These are phyloP conservation scores for Coemansia sp. DNA, from an alignment of 192 early-diverging fungal genomes.

Conservation along the genomic window DNA sequence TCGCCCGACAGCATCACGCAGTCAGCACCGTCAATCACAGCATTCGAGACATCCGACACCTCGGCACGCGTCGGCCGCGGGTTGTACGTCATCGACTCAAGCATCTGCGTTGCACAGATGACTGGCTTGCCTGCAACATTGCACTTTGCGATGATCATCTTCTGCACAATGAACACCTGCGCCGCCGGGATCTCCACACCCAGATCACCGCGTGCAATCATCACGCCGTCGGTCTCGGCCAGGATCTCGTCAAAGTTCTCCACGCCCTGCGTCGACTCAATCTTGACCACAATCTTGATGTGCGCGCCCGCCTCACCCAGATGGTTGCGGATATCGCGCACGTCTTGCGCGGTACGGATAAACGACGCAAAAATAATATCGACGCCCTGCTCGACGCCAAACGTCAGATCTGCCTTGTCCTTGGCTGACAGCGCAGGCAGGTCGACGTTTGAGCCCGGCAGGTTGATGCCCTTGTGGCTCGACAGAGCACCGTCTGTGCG, in stretches of 20 bases:
- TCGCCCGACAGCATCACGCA: slow-evolving; percentile 99
- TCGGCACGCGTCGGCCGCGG: slow-evolving; percentile 99
- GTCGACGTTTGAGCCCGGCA: slow-evolving; percentile 87
- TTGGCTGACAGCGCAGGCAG: slow-evolving; percentile 94
- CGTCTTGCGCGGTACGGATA: slow-evolving; percentile 89
- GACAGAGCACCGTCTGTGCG: slow-evolving; percentile 85
- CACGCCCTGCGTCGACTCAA: slow-evolving; percentile 96
- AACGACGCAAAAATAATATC: slow-evolving; percentile 97
- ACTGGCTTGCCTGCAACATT: slow-evolving; percentile 96
- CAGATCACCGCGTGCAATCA: slow-evolving; percentile 98
- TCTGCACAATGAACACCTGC: slow-evolving; percentile 90
- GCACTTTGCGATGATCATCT: slow-evolving; percentile 99
- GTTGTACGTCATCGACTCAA: slow-evolving; percentile 94
- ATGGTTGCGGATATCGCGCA: slow-evolving; percentile 82
- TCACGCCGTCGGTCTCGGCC: slow-evolving; percentile 89
- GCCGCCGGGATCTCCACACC: slow-evolving; percentile 97
- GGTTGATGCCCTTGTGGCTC: slow-evolving; percentile 94
- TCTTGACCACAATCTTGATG: slow-evolving; percentile 97
- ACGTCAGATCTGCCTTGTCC: slow-evolving; percentile 85
- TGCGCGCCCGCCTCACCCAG: slow-evolving; percentile 76
- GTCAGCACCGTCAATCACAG: slow-evolving; percentile 95
- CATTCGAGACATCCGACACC: slow-evolving; percentile 98
- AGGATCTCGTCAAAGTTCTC: slow-evolving; percentile 99
- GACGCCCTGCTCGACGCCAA: slow-evolving; percentile 92
- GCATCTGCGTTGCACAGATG: slow-evolving; percentile 97